Conservation (phyloP, 2,329 filamentous ascomycete species). For the Scedosporium apiospermum region DNA sequence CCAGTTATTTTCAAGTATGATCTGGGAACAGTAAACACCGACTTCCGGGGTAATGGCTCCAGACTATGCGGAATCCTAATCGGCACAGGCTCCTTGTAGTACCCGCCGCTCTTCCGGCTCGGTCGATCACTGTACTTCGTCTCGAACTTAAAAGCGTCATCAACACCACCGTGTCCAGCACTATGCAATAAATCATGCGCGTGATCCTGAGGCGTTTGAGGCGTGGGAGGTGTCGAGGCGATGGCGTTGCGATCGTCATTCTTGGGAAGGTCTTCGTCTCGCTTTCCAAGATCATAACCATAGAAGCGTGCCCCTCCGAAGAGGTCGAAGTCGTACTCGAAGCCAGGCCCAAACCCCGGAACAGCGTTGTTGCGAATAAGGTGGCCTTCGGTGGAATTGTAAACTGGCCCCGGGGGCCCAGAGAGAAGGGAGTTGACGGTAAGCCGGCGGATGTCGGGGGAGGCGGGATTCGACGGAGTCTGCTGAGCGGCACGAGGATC, state of each 20-base stretch:
- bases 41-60: constrained; percentile 36
- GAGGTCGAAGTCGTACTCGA: not conserved
- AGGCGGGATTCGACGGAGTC: constrained; percentile 12
- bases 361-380: not conserved
- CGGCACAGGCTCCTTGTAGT: constrained; percentile 60
- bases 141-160: constrained; percentile 26
- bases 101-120: constrained; percentile 32
- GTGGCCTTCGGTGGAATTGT: not conserved
- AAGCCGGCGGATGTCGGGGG: constrained; percentile 29
- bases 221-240: constrained; percentile 26
- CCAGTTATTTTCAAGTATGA: constrained; percentile 32
- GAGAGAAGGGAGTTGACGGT: constrained; percentile 58
- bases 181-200: constrained; percentile 8
- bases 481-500: constrained; percentile 16
- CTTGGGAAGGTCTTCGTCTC: constrained; percentile 58
- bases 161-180: constrained; percentile 8
- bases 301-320: constrained; percentile 40
- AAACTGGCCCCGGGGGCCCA: constrained; percentile 25
- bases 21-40: constrained; percentile 17
- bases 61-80: constrained; percentile 44
- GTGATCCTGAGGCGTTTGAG: constrained; percentile 15
- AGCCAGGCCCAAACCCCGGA: not conserved
- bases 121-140: constrained; percentile 38
- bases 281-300: constrained; percentile 61
- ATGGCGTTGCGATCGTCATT: constrained; percentile 66